These are phyloP conservation scores for Termitomyces sp. DNA, from an alignment of 768 basidiomycete species.

Conservation along the genomic window DNA sequence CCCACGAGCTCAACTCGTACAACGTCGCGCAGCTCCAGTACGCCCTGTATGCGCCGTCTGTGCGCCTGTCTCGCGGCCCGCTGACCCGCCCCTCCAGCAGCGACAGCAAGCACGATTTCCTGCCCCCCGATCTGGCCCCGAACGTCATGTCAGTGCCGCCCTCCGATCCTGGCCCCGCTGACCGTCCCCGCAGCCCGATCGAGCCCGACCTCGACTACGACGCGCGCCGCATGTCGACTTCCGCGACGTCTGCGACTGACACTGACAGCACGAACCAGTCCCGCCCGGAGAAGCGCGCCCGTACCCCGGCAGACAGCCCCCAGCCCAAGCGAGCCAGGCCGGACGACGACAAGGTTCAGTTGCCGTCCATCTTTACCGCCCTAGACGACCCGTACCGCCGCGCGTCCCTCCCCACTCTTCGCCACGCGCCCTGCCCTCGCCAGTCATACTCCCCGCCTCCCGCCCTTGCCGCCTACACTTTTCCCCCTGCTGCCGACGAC, in stretches of 20 bases:
- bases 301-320: slow-evolving; percentile 51
- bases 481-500: slow-evolving; percentile 44
- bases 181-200: slow-evolving; percentile 11
- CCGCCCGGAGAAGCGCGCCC: slow-evolving; percentile 52
- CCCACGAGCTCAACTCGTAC: slow-evolving; percentile 45
- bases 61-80: neutral
- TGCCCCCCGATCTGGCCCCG: slow-evolving; percentile 29
- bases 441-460: slow-evolving; percentile 39
- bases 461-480: slow-evolving; percentile 46
- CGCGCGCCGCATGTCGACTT: slow-evolving; percentile 72
- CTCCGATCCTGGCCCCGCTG: neutral
- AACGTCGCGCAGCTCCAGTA: slow-evolving; percentile 61
- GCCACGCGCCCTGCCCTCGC: slow-evolving; percentile 26
- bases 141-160: slow-evolving; percentile 35
- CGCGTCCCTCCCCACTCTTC: slow-evolving; percentile 57
- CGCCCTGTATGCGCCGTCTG: slow-evolving; percentile 28
- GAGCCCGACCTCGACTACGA: slow-evolving; percentile 48
- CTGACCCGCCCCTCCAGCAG: slow-evolving; percentile 24
- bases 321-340: slow-evolving; percentile 45
- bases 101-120: slow-evolving; percentile 36
- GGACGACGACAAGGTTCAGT: slow-evolving; percentile 49
- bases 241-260: slow-evolving; percentile 63
- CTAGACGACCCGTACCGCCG: slow-evolving; percentile 56
- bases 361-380: slow-evolving; percentile 69
- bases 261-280: slow-evolving; percentile 59